Evolutionary conservation across 805 yeast genomes (phyloP).

Genomic region (Monosporozyma aquatica): DNA sequence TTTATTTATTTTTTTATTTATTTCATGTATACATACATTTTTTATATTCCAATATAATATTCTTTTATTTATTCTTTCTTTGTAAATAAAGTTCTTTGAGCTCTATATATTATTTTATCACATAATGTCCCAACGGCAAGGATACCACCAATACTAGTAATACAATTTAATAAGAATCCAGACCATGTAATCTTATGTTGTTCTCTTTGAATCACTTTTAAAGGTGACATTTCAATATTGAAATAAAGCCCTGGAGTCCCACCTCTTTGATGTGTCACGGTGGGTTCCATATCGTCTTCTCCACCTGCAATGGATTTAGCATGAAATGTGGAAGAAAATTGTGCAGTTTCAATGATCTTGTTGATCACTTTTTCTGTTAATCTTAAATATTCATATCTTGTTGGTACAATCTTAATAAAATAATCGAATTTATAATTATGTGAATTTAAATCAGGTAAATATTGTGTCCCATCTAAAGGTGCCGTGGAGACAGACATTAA

Average conservation of each 20-base stretch:
- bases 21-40: neutral
- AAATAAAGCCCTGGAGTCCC: constrained; percentile 91
- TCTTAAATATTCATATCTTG: constrained; percentile 62
- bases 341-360: constrained; percentile 61
- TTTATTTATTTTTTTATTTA: constrained; percentile 1
- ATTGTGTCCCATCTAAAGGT: constrained; percentile 56
- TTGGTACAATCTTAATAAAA: constrained; percentile 81
- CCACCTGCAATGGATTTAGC: constrained; percentile 84
- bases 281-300: constrained; percentile 80
- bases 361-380: constrained; percentile 22
- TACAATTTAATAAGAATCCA: constrained; percentile 70
- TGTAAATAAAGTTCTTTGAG: constrained; percentile 57
- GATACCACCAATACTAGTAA: constrained; percentile 92
- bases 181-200: constrained; percentile 62
- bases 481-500: constrained; percentile 31
- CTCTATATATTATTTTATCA: constrained; percentile 84
- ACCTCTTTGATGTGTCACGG: constrained; percentile 71
- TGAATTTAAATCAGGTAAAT: constrained; percentile 27
- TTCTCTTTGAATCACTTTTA: constrained; percentile 82
- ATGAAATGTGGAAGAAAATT: constrained; percentile 81
- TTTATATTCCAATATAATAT: neutral
- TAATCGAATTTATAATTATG: constrained; percentile 66
- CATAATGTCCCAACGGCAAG: constrained; percentile 83
- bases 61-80: neutral
- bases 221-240: constrained; percentile 84